Evolutionary conservation across 768 basidiomycete genomes (phyloP).

Genomic region (Lactarius evosmus): DNA sequence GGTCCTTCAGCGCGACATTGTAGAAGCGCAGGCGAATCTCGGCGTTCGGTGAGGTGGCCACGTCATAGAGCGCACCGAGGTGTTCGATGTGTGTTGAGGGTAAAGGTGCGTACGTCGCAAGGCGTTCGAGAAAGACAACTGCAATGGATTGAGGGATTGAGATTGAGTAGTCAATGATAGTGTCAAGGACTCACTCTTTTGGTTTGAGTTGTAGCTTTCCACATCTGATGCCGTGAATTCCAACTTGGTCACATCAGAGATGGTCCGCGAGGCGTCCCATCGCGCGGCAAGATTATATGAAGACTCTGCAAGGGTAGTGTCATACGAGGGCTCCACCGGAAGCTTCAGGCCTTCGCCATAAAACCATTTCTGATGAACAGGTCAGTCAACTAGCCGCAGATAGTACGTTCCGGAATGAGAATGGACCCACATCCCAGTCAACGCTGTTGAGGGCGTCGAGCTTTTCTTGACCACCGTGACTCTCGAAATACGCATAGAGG

Average conservation of each 20-base stretch:
- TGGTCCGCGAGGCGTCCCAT: constrained; percentile 66
- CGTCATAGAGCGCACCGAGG: constrained; percentile 52
- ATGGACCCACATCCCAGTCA: constrained; percentile 69
- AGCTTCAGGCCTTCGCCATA: constrained; percentile 74
- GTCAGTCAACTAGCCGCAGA: background rate
- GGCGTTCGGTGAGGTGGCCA: constrained; percentile 60
- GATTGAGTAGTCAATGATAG: background rate
- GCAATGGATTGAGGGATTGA: constrained; percentile 8
- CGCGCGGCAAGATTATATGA: constrained; percentile 68
- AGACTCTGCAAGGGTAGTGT: constrained; percentile 62
- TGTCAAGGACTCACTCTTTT: constrained; percentile 53
- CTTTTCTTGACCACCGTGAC: constrained; percentile 56
- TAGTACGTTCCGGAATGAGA: background rate
- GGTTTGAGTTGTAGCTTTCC: constrained; percentile 63
- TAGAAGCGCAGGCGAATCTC: constrained; percentile 82
- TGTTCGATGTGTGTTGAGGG: constrained; percentile 56
- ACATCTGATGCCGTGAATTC: constrained; percentile 62
- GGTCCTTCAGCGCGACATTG: constrained; percentile 57
- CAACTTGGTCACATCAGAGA: constrained; percentile 43
- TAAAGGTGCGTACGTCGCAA: constrained; percentile 60
- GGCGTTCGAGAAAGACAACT: constrained; percentile 84
- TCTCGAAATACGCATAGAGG: constrained; percentile 65
- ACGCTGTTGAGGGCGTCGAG: constrained; percentile 63
- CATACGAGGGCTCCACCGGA: constrained; percentile 73
- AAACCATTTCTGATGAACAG: constrained; percentile 61